These are phyloP conservation scores for Cinnamomum chago DNA, from an alignment of 164 flowering plant species.

Conservation along the genomic window DNA sequence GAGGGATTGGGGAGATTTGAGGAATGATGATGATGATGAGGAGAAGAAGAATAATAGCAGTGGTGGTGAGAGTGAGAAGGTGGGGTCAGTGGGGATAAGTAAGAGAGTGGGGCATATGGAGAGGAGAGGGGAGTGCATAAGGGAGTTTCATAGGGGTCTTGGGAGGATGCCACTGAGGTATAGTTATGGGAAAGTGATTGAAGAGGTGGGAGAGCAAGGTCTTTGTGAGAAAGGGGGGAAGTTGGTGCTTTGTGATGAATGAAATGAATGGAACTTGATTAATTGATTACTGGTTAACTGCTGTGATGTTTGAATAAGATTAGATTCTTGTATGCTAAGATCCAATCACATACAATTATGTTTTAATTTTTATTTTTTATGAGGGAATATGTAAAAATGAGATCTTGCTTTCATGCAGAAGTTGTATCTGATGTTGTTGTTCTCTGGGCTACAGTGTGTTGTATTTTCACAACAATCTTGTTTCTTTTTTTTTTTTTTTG, in stretches of 20 bases:
- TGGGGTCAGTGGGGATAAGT: constrained; percentile 68
- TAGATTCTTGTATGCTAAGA: no score
- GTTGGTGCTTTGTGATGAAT: constrained; percentile 65
- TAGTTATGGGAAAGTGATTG: constrained; percentile 66
- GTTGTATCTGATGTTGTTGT: no score
- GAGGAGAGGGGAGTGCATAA: constrained; percentile 76
- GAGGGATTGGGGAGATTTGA: constrained; percentile 74
- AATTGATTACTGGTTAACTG: no score
- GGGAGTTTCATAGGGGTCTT: constrained; percentile 61
- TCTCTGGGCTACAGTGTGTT: no score
- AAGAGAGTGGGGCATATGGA: constrained; percentile 70
- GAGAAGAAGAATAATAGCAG: constrained; percentile 64
- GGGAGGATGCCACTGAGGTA: constrained; percentile 79
- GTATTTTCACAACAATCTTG: no score
- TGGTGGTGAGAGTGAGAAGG: constrained; percentile 20
- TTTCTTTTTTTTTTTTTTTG: no score
- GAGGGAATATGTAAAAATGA: no score
- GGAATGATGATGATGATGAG: constrained; percentile 41
- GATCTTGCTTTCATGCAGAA: no score
- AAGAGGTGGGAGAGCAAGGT: constrained; percentile 75
- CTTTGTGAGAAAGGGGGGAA: constrained; percentile 65
- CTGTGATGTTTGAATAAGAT: no score
- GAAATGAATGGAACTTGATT: constrained; percentile 2
- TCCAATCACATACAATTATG: no score
- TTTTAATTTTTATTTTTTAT: no score